A percentile compares a stretch with the other conserved stretches of the same genome.
Evolutionary conservation across 176 grass and related monocot genomes (phyloP).

Genomic region (Lolium multiflorum): DNA sequence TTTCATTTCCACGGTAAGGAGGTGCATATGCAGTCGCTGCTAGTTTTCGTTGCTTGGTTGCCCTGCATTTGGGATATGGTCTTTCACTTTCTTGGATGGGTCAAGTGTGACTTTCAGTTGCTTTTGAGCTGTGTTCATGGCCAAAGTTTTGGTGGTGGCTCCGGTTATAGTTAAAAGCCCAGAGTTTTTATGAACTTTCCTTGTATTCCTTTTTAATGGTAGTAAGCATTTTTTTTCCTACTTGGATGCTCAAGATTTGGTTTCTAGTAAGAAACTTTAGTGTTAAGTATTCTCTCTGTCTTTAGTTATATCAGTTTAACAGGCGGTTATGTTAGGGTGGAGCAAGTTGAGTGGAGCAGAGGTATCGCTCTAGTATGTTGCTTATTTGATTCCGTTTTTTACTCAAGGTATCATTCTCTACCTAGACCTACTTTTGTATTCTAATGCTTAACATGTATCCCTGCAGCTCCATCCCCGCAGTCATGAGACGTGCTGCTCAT

Average conservation of each 20-base stretch:
- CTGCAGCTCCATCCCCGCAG: too few relatives aligned
- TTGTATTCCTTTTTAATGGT: neutral
- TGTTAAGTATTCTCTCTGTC: too few relatives aligned
- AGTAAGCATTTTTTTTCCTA: constrained; percentile 20
- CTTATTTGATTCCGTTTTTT: too few relatives aligned
- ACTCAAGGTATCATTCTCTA: too few relatives aligned
- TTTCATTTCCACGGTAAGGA: constrained; percentile 32
- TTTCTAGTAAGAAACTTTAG: too few relatives aligned
- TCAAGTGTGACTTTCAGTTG: neutral
- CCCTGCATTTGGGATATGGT: constrained; percentile 21
- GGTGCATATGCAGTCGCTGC: neutral
- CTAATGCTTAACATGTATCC: too few relatives aligned
- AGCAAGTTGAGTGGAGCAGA: too few relatives aligned
- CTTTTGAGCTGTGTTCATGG: constrained; percentile 43
- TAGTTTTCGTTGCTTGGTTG: neutral
- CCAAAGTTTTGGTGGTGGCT: constrained; percentile 3
- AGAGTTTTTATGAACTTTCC: neutral
- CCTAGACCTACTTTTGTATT: too few relatives aligned
- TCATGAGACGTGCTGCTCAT: too few relatives aligned
- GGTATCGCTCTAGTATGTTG: too few relatives aligned
- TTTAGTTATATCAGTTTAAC: too few relatives aligned
- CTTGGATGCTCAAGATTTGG: constrained; percentile 28
- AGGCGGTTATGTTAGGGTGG: too few relatives aligned
- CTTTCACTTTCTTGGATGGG: constrained; percentile 13
- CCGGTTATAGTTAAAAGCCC: constrained; percentile 27